phyloP scores from a whole-genome alignment of 257 asterid species.

The Rhazya stricta region DNA sequence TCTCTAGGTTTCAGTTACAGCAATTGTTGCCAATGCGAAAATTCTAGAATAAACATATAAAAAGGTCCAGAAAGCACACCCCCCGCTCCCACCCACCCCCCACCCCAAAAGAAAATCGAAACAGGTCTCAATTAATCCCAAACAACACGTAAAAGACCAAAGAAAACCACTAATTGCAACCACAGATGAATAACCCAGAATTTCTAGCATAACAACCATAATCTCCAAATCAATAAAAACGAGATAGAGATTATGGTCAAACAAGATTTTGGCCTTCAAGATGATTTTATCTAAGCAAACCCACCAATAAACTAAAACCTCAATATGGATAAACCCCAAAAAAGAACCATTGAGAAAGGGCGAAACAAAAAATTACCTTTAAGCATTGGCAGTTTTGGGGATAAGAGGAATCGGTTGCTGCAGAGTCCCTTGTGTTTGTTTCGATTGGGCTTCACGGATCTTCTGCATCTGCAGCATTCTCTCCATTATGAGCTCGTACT shows the following conservation, averaged over 20 bases:
- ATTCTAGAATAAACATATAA: no score
- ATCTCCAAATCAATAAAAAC: not conserved
- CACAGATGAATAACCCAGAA: not conserved
- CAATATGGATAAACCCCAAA: not conserved
- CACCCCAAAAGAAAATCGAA: not conserved
- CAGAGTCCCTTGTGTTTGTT: conserved; percentile 25
- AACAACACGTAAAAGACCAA: not conserved
- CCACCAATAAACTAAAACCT: not conserved
- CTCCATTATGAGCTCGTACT: conserved; percentile 94
- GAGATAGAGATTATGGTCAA: not conserved
- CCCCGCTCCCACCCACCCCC: no score
- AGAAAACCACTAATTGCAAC: not conserved
- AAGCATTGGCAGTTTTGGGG: conserved; percentile 10
- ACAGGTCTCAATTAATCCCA: not conserved
- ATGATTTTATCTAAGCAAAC: not conserved
- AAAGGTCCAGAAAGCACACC: not conserved
- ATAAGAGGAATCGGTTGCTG: conserved; percentile 53
- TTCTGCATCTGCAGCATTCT: conserved; percentile 98
- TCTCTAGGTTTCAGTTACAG: not conserved
- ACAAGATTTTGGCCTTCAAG: not conserved
- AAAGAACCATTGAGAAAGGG: not conserved
- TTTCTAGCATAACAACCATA: not conserved
- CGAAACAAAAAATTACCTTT: not conserved
- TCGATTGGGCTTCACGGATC: conserved; percentile 72
- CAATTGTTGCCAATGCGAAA: not conserved